Base-by-base conservation (phyloP, 2,329 filamentous ascomycete genomes). In the Colletotrichum lini region DNA sequence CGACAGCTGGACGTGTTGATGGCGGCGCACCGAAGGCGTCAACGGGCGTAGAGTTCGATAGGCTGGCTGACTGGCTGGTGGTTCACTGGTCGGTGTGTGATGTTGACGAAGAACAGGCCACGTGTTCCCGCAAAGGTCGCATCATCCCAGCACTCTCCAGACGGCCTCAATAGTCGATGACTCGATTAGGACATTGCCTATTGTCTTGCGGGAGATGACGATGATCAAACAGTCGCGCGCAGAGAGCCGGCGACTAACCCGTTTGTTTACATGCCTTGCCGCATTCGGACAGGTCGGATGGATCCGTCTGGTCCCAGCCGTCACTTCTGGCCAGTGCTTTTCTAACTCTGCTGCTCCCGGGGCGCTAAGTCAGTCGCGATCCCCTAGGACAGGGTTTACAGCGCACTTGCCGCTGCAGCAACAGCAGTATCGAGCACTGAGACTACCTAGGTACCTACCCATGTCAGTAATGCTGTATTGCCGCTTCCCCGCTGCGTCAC, bases 211-310 rank as follows among this genome's bases (percentile, higher is more conserved):
- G 56, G 68, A 68, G 64, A 63, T 71, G 35, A 63, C 12, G 64
- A 63, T 71, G 35, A 58, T 13, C 68, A 50, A 30, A 40, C 38
- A 67, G 56, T 61, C 63, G 63, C 59, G 50, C 35, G 64, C 50
- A 67, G 26, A 56, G 56, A 38, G 47, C 49, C 56, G 67, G 57
- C 57, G 38, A 71, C 64, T 68, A 67, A 35, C 40, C 62, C 52
- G 59, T 72, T 69, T 72, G 69, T 69, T 72, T 72, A 68, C 65
- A 64, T 69, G 59, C 53, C 30, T 64, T 63, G 38, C 69, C 65
- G 42, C 23, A 63, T 69, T 63, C 53, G 65, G 69, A 69, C 69
- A 72, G 53, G 30, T 64, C 47, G 21, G 16, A 47, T 69, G 66
- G 61, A n/a, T 26, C 45, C 10, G 45, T 3, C 35, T 35, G 8